A percentile compares a stretch with the other conserved stretches of the same genome.
phyloP scores from a whole-genome alignment of 441 rosid species.

The Manihot esculenta region DNA sequence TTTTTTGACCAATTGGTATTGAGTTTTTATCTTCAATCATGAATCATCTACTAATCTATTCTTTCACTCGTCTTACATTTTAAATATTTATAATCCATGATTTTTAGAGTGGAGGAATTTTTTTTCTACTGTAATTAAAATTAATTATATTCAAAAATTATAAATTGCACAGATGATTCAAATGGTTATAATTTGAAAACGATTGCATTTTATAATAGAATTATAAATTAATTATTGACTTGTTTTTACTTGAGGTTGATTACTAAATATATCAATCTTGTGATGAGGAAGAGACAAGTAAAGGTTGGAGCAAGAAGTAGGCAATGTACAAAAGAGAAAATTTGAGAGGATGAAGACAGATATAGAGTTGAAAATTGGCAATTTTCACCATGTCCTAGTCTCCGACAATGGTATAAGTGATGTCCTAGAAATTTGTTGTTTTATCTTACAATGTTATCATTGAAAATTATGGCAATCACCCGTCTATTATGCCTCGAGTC shows the following conservation, averaged over 20 bases:
- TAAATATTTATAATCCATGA: not conserved
- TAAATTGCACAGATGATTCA: too few species aligned
- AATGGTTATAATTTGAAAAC: too few species aligned
- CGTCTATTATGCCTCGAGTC: conserved; percentile 37
- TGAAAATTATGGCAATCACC: conserved; percentile 35
- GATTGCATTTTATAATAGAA: too few species aligned
- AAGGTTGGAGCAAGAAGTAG: not conserved
- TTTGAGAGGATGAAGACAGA: too few species aligned
- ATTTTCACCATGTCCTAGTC: not conserved
- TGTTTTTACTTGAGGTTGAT: not conserved
- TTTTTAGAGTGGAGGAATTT: too few species aligned
- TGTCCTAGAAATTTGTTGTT: not conserved
- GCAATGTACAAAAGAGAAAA: not conserved
- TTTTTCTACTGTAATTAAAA: too few species aligned
- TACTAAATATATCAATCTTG: not conserved
- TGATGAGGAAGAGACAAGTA: not conserved
- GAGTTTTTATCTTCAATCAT: conserved; percentile 1
- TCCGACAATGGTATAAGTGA: conserved; percentile 1
- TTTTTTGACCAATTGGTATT: conserved; percentile 19
- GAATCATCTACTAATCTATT: not conserved
- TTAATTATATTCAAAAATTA: too few species aligned
- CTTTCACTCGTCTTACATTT: not conserved
- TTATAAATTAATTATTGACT: too few species aligned
- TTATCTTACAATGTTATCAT: not conserved
- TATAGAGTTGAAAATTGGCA: not conserved